These are phyloP conservation scores for Aspergillus viridinutans DNA, from an alignment of 2,329 filamentous ascomycete genomes.

Conservation along the genomic window DNA sequence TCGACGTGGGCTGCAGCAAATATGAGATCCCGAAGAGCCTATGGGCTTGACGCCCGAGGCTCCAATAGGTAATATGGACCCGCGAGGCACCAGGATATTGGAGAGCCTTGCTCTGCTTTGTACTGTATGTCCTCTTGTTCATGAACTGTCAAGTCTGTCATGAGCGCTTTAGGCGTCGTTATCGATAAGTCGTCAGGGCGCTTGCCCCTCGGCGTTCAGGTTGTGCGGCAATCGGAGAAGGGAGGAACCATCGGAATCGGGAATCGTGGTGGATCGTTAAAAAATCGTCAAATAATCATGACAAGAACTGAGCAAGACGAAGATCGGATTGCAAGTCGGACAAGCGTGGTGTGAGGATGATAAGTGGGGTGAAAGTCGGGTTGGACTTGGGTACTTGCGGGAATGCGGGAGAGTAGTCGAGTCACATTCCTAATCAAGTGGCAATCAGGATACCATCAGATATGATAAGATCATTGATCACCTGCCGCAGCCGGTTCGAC, in stretches of 20 bases:
- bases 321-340: neutral
- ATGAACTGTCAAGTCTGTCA: neutral
- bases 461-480: conserved; percentile 22
- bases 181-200: neutral
- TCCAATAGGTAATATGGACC: conserved; percentile 16
- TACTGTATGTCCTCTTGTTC: neutral
- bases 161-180: neutral
- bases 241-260: neutral
- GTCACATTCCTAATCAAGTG: conserved; percentile 6
- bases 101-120: neutral
- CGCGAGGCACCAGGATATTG: conserved; percentile 7
- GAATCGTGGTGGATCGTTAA: neutral
- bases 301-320: neutral
- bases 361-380: neutral
- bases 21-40: conserved; percentile 13
- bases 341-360: conserved; percentile 1
- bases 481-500: neutral
- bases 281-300: neutral
- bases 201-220: neutral
- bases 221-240: neutral
- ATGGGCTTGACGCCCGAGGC: conserved; percentile 22
- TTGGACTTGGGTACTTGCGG: neutral
- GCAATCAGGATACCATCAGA: conserved; percentile 15
- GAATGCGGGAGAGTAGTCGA: conserved; percentile 2
- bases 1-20: conserved; percentile 21